phyloP scores from a whole-genome alignment of 306 rosid species.

The Inga oerstediana region DNA sequence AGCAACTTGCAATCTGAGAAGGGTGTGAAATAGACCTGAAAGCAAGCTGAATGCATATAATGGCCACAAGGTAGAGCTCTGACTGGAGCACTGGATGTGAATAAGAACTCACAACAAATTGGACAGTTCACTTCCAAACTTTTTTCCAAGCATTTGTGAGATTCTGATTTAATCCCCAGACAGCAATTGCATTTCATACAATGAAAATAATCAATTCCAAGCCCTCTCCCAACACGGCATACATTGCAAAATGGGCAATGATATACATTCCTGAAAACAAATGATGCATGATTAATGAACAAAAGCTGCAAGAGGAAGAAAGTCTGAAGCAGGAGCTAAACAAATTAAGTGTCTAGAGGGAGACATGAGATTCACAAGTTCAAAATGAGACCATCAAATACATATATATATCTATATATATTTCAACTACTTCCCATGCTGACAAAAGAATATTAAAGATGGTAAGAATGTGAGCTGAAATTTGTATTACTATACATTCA shows the following conservation, averaged over 20 bases:
- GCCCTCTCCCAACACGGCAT: constrained; percentile 96
- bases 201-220: constrained; percentile 93
- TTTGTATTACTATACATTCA: not conserved
- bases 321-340: not conserved
- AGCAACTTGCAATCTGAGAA: constrained; percentile 17
- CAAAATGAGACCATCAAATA: not conserved
- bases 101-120: constrained; percentile 92
- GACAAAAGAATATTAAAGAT: not conserved
- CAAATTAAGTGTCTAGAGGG: not conserved
- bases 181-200: constrained; percentile 99
- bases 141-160: constrained; percentile 95
- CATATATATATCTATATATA: no score
- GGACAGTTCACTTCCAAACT: constrained; percentile 96
- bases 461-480: not conserved
- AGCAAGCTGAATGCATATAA: constrained; percentile 99
- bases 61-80: constrained; percentile 97
- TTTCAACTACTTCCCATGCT: not conserved
- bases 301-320: constrained; percentile 17
- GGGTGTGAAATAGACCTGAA: constrained; percentile 66
- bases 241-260: constrained; percentile 99
- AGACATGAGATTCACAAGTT: not conserved
- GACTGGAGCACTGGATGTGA: constrained; percentile 93
- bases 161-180: constrained; percentile 77
- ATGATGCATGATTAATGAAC: constrained; percentile 4
- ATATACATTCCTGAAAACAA: constrained; percentile 73